phyloP scores from a whole-genome alignment of 1,284 basidiomycete genomes.

The Heterobasidion irregulare region DNA sequence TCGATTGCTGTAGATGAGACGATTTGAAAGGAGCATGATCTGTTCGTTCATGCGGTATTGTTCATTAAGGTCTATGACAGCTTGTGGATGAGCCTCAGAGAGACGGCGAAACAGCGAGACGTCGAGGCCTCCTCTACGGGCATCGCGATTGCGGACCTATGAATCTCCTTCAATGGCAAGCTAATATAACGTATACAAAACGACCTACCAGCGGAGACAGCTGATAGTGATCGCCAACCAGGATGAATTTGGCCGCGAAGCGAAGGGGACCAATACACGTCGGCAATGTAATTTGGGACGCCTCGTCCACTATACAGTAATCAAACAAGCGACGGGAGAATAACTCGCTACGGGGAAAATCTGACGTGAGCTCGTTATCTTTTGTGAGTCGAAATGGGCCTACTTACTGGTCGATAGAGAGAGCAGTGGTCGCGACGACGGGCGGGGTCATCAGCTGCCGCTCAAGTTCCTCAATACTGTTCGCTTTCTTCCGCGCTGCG shows the following conservation, averaged over 20 bases:
- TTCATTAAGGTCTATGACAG: slow-evolving; percentile 75
- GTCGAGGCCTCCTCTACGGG: slow-evolving; percentile 82
- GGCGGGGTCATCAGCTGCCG: slow-evolving; percentile 76
- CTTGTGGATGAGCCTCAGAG: slow-evolving; percentile 77
- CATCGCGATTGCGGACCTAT: slow-evolving; percentile 75
- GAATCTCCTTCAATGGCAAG: background rate
- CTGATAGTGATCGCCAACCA: slow-evolving; percentile 97
- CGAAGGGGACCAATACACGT: slow-evolving; percentile 92
- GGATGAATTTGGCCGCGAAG: slow-evolving; percentile 84
- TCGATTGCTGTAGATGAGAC: slow-evolving; percentile 77
- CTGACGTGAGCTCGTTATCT: background rate
- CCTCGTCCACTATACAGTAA: slow-evolving; percentile 98
- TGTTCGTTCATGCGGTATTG: slow-evolving; percentile 98
- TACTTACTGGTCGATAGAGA: slow-evolving; percentile 83
- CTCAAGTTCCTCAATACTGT: slow-evolving; percentile 73
- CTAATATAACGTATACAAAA: too few species aligned
- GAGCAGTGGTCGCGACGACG: slow-evolving; percentile 93
- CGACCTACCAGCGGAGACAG: slow-evolving; percentile 79
- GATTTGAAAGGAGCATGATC: slow-evolving; percentile 92
- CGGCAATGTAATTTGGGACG: slow-evolving; percentile 95
- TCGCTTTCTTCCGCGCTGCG: slow-evolving; percentile 41
- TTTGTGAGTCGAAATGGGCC: background rate
- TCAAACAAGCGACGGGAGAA: slow-evolving; percentile 86
- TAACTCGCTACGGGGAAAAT: slow-evolving; percentile 53
- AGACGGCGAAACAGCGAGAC: slow-evolving; percentile 86